Evolutionary conservation across 2,329 filamentous ascomycete species (phyloP).

Genomic region (Venturia aucupariae): DNA sequence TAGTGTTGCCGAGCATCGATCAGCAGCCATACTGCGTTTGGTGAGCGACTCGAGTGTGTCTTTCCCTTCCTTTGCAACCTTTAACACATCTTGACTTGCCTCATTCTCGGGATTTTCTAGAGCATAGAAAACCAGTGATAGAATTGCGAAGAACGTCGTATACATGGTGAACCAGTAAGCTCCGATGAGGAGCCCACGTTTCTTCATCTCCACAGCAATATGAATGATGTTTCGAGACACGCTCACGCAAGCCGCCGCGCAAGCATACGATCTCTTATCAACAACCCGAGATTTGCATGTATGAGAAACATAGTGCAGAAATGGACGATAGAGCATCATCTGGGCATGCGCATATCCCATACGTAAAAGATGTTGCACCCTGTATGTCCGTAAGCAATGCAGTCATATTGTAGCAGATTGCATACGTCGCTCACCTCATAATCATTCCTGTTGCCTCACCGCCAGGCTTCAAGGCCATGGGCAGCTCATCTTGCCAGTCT

Average conservation of each 20-base stretch:
- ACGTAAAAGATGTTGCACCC: conserved; percentile 63
- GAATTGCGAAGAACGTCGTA: conserved; percentile 71
- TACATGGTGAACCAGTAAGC: conserved; percentile 85
- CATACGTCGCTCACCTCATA: conserved; percentile 51
- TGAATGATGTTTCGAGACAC: conserved; percentile 68
- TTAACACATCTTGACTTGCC: conserved; percentile 68
- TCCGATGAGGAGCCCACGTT: conserved; percentile 64
- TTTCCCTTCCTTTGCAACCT: conserved; percentile 76
- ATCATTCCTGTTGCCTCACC: conserved; percentile 66
- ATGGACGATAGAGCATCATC: conserved; percentile 73
- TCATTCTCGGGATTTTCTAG: conserved; percentile 69
- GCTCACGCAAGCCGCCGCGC: conserved; percentile 57
- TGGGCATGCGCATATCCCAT: conserved; percentile 79
- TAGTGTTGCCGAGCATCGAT: conserved; percentile 71
- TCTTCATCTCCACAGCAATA: conserved; percentile 69
- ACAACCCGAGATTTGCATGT: conserved; percentile 40
- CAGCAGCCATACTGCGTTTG: conserved; percentile 77
- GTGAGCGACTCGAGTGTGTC: conserved; percentile 73
- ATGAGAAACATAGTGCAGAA: conserved; percentile 72
- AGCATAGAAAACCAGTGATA: conserved; percentile 71
- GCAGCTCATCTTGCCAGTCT: conserved; percentile 57
- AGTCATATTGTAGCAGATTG: neutral
- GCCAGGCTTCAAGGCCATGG: conserved; percentile 68
- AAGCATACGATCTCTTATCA: conserved; percentile 73
- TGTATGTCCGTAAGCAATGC: conserved; percentile 20